phyloP scores from a whole-genome alignment of 129 eudicot genomes.

The Tagetes patula region DNA sequence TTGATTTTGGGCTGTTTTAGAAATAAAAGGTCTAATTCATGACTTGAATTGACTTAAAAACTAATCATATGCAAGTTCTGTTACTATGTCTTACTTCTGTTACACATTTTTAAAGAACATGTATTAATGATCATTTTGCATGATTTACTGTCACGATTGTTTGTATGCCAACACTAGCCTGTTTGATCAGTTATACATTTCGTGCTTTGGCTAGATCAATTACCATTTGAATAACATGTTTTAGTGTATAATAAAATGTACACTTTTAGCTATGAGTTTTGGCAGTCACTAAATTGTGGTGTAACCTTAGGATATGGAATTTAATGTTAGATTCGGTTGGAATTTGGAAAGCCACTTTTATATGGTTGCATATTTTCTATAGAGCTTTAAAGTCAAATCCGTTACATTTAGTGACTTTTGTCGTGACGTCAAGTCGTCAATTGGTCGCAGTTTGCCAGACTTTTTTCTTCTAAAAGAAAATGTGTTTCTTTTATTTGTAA shows the following conservation, averaged over 20 bases:
- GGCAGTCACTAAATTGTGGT: background rate
- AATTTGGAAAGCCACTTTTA: background rate
- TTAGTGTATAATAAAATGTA: constrained; percentile 5
- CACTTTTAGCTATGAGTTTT: background rate
- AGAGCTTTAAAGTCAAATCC: background rate
- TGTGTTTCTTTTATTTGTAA: constrained; percentile 5
- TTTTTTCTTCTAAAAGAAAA: background rate
- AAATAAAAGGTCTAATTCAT: background rate
- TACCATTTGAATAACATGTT: background rate
- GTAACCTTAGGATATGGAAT: background rate
- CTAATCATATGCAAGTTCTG: background rate
- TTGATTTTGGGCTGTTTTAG: background rate
- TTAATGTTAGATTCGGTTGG: background rate
- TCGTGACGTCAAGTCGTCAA: background rate
- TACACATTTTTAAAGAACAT: constrained; percentile 10
- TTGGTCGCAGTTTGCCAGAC: background rate
- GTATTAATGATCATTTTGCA: constrained; percentile 14
- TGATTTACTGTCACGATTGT: constrained; percentile 10
- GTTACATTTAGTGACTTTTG: background rate
- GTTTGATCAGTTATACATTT: background rate
- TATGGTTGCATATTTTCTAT: background rate
- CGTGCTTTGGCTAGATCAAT: background rate
- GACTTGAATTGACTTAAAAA: background rate
- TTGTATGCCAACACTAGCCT: background rate
- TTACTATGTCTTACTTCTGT: background rate